Base-by-base conservation (phyloP, 2,329 filamentous ascomycete species). In the Trichothecium roseum region DNA sequence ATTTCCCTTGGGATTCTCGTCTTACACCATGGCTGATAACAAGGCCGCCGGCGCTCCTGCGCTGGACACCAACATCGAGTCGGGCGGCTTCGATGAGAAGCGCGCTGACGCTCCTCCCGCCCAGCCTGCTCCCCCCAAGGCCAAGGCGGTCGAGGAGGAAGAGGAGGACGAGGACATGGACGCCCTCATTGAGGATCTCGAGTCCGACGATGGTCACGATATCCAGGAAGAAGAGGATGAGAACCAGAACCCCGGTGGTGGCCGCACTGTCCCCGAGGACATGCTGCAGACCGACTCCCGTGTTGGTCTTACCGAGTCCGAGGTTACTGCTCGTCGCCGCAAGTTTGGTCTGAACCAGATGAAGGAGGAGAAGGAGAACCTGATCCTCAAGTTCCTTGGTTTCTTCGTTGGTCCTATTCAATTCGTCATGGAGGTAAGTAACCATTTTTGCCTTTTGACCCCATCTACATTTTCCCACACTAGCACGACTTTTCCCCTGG, bases 351-450 rank as follows among this genome's bases (percentile, higher is more conserved):
- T 84, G 54, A 94, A 94, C 58, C 78, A 85, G 58, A 86, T 94
- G 83, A 87, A 84, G 63, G 84, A 93, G 63, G 83, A 89, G 66
- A 87, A 86, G 64, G 81, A 87, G 62, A 93, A 88, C 53, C 52
- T 87, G 39, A 61, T 88, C 41, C 70, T 91, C 52, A 91, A 93
- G 68, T 93, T 94, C 61, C 60, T 77, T 51, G 69, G 72, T 49
- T 91, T 84, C 66, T 93, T 93, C 59, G 68, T 91, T 37, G 87
- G 87, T 46, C 87, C 87, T 17, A 89, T 94, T 46, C 86, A 93
- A 58, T 89, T 89, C 61, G 86, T 94, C 56, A 94, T 94, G 86
- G 84, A 89, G 78, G 81, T 81, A 58, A 54, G 74, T 60, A 18
- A 37, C 38, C 20, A 22, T 36, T 31, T 35, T 36, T 41, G 27